These are phyloP conservation scores for Populus trichocarpa DNA, from an alignment of 441 rosid genomes.

Conservation along the genomic window DNA sequence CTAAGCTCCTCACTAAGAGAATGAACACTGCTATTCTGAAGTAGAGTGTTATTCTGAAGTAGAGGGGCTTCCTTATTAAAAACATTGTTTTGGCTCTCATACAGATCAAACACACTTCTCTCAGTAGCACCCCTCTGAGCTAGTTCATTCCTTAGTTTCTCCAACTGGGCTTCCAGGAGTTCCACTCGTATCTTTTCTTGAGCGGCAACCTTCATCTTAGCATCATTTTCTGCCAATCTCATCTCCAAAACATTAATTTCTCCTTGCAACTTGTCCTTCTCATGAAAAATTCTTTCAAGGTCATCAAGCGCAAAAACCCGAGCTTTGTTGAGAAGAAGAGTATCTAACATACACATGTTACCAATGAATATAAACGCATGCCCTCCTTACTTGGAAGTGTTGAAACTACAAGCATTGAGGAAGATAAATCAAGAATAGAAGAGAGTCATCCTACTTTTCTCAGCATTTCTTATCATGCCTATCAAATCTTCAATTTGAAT, in stretches of 20 bases:
- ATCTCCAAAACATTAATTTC: constrained; percentile 64
- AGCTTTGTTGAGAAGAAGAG: constrained; percentile 84
- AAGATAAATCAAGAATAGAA: constrained; percentile 18
- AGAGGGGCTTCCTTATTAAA: constrained; percentile 26
- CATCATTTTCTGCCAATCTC: constrained; percentile 86
- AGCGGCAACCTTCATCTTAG: constrained; percentile 64
- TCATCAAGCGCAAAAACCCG: constrained; percentile 73
- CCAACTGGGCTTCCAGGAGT: constrained; percentile 65
- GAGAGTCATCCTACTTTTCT: constrained; percentile 53
- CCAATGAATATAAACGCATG: constrained; percentile 5
- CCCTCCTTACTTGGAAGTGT: not conserved
- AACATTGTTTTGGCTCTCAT: constrained; percentile 22
- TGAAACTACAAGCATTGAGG: not conserved
- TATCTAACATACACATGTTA: constrained; percentile 43
- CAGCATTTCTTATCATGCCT: constrained; percentile 77
- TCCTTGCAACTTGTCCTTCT: constrained; percentile 74
- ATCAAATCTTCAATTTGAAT: constrained; percentile 65
- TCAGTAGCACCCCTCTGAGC: constrained; percentile 31
- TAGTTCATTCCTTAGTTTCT: constrained; percentile 61
- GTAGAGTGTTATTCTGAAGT: constrained; percentile 33
- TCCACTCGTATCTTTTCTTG: constrained; percentile 72
- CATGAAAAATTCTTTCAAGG: constrained; percentile 58
- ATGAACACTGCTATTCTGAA: constrained; percentile 32
- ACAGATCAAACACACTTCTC: constrained; percentile 19
- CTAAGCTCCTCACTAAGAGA: constrained; percentile 60